Conservation (phyloP, 495 filamentous ascomycete species). For the Amniculicola lignicola region DNA sequence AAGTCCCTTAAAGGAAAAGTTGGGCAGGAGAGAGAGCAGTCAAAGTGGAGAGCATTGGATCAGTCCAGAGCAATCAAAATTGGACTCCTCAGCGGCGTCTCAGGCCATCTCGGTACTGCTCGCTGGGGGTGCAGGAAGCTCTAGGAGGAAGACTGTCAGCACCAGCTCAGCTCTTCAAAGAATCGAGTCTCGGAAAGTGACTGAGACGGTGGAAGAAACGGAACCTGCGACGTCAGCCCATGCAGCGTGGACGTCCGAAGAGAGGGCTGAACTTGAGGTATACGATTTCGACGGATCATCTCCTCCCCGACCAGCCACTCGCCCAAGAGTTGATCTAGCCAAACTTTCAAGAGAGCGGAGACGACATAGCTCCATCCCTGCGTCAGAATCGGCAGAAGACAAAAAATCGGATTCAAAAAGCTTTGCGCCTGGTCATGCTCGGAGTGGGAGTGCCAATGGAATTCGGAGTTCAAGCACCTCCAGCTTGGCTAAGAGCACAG, state of each 20-base stretch:
- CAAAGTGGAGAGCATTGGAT: neutral
- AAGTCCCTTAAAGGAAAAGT: slow-evolving; percentile 31
- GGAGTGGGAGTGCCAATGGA: slow-evolving; percentile 4
- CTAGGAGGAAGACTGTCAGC: slow-evolving; percentile 1
- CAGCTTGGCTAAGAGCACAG: slow-evolving; percentile 1
- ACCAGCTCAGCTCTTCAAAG: neutral
- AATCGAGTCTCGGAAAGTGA: neutral
- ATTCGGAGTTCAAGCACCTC: slow-evolving; percentile 7
- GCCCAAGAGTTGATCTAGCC: slow-evolving; percentile 16
- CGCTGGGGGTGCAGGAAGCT: neutral
- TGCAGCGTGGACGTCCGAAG: too few species aligned
- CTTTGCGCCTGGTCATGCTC: slow-evolving; percentile 9
- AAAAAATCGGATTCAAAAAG: neutral
- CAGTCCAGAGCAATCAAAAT: neutral
- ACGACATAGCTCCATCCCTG: slow-evolving; percentile 17
- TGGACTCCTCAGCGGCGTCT: slow-evolving; percentile 27
- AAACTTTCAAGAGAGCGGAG: slow-evolving; percentile 11
- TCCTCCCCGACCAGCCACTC: slow-evolving; percentile 9
- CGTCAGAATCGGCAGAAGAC: neutral
- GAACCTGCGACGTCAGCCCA: too few species aligned
- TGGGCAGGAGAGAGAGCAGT: slow-evolving; percentile 10
- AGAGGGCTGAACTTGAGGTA: slow-evolving; percentile 33
- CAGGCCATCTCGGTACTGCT: slow-evolving; percentile 26
- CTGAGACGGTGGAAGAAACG: too few species aligned
- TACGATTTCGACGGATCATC: slow-evolving; percentile 43